Conservation (phyloP, 805 yeast genomes). For the Candida michaelii region DNA sequence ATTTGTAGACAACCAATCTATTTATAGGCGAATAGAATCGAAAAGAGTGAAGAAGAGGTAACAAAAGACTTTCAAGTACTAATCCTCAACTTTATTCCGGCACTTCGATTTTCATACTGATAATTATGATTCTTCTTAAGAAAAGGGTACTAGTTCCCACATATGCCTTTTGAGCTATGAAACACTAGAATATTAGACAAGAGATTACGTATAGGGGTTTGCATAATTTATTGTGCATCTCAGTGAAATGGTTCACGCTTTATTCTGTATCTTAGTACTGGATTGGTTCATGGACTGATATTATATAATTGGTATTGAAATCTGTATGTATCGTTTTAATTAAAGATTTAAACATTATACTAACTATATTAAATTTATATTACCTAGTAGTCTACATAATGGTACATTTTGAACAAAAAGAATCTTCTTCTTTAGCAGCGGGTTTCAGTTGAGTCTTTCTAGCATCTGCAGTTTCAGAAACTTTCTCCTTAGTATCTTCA, state of each 20-base stretch:
- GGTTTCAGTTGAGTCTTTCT: conserved; percentile 17
- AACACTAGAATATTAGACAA: conserved; percentile 5
- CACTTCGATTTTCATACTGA: background rate
- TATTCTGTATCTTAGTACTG: background rate
- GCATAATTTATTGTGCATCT: background rate
- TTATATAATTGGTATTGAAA: conserved; percentile 6
- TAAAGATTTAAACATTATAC: background rate
- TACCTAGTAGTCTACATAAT: conserved; percentile 19
- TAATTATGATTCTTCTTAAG: background rate
- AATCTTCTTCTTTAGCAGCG: conserved; percentile 16
- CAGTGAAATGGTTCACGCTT: conserved; percentile 6
- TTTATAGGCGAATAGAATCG: background rate
- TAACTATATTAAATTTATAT: no score
- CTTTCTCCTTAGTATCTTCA: conserved; percentile 6
- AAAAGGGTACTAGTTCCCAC: conserved; percentile 1
- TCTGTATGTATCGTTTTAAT: conserved; percentile 6
- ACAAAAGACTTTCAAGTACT: background rate
- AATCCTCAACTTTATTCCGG: background rate
- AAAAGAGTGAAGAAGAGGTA: background rate
- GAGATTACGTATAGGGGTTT: conserved; percentile 6
- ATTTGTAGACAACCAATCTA: background rate
- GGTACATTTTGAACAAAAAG: conserved; percentile 19
- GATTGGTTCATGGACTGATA: conserved; percentile 3
- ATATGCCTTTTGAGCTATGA: no score
- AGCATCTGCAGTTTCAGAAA: conserved; percentile 8